Conservation (phyloP, 306 rosid genomes). For the Castanopsis chinensis region DNA sequence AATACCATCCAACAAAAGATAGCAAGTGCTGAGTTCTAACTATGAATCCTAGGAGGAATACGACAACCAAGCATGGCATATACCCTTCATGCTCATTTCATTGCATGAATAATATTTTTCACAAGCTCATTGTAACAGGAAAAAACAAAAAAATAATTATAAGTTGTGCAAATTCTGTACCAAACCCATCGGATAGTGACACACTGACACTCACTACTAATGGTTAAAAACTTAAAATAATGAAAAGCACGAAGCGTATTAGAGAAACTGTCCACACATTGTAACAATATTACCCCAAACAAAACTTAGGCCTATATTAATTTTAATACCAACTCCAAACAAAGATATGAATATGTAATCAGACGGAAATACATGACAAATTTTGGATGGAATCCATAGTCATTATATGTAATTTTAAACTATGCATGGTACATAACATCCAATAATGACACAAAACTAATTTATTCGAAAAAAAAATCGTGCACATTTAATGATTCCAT, state of each 20-base stretch:
- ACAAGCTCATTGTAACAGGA: not conserved
- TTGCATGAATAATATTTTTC: not conserved
- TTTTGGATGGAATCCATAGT: not conserved
- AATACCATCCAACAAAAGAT: not conserved
- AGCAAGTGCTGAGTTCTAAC: not conserved
- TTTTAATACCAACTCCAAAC: not conserved
- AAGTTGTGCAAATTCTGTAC: not conserved
- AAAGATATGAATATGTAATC: not conserved
- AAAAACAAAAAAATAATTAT: not conserved
- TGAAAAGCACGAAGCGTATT: not conserved
- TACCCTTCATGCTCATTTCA: not conserved
- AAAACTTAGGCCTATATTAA: not conserved
- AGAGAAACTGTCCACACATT: not conserved
- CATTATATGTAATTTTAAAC: not conserved
- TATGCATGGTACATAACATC: not conserved
- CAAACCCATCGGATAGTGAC: not conserved
- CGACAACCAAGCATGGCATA: not conserved
- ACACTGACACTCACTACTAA: too few relatives aligned
- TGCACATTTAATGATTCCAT: not conserved
- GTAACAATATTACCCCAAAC: not conserved
- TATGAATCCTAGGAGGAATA: not conserved
- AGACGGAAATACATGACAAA: not conserved
- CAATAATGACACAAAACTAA: not conserved
- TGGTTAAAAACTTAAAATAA: not conserved
- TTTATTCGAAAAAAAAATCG: not conserved